Percentiles rank a stretch among this genome's conserved stretches.
Conservation (phyloP, 1,284 basidiomycete species). For the Ceratobasidium sp. region DNA sequence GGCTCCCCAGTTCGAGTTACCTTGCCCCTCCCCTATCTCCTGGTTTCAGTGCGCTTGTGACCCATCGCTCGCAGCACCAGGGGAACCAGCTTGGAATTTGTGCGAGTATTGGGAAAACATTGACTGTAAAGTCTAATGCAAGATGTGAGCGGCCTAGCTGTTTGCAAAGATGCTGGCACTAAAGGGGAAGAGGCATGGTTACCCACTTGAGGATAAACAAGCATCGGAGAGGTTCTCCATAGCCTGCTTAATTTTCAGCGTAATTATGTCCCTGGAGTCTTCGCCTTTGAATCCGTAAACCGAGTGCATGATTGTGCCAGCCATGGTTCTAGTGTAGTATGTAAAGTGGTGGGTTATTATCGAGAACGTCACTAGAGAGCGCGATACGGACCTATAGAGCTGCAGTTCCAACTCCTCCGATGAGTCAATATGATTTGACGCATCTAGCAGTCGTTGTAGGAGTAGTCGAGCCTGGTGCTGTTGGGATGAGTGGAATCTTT, state of each 20-base stretch:
- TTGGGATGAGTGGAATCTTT: slow-evolving; percentile 7
- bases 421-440: neutral
- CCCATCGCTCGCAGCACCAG: too few species aligned
- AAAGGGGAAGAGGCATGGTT: too few species aligned
- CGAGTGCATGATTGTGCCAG: slow-evolving; percentile 3
- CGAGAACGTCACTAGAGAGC: neutral
- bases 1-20: too few species aligned
- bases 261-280: too few species aligned
- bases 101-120: slow-evolving; percentile 24
- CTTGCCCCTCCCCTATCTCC: too few species aligned
- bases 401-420: slow-evolving; percentile 17
- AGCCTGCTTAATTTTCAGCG: too few species aligned
- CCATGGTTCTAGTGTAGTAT: neutral
- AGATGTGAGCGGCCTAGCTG: too few species aligned
- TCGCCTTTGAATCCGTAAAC: too few species aligned
- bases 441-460: slow-evolving; percentile 9
- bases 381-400: slow-evolving; percentile 5
- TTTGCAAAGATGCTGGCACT: too few species aligned
- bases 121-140: slow-evolving; percentile 27
- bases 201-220: too few species aligned
- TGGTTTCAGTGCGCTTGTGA: too few species aligned
- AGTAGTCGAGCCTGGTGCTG: slow-evolving; percentile 5
- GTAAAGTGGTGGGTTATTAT: neutral
- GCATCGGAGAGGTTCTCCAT: too few species aligned
- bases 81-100: slow-evolving; percentile 43